A percentile compares a stretch with the other conserved stretches of the same genome.
Evolutionary conservation across 768 basidiomycete genomes (phyloP).

Genomic region (Lactarius akahatsu): DNA sequence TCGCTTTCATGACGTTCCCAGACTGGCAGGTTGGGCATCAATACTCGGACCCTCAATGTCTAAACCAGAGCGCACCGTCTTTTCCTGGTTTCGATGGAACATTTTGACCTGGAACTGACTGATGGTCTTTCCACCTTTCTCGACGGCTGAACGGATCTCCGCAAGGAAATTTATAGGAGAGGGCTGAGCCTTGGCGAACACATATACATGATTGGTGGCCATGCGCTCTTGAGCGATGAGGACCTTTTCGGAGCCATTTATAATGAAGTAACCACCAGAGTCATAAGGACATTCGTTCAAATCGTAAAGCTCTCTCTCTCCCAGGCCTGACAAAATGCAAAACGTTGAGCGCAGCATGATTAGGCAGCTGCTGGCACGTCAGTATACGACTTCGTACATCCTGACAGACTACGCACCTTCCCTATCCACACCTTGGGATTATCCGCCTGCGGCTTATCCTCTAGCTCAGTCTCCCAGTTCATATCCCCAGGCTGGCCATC

Average conservation of each 20-base stretch:
- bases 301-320: slow-evolving; percentile 80
- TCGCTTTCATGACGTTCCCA: slow-evolving; percentile 94
- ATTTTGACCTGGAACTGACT: slow-evolving; percentile 98
- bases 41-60: slow-evolving; percentile 15
- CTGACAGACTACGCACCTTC: slow-evolving; percentile 55
- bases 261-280: slow-evolving; percentile 98
- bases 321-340: slow-evolving; percentile 82
- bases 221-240: slow-evolving; percentile 99
- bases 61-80: slow-evolving; percentile 58
- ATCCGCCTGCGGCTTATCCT: slow-evolving; percentile 54
- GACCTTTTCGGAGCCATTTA: slow-evolving; percentile 99
- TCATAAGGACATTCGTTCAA: slow-evolving; percentile 98
- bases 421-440: slow-evolving; percentile 91
- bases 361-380: slow-evolving; percentile 69
- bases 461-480: slow-evolving; percentile 73
- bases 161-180: slow-evolving; percentile 95
- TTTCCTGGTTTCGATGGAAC: slow-evolving; percentile 87
- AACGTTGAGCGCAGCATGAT: slow-evolving; percentile 97
- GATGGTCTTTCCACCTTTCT: slow-evolving; percentile 97
- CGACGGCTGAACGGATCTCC: slow-evolving; percentile 95
- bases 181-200: slow-evolving; percentile 96
- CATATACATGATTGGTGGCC: slow-evolving; percentile 99
- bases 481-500: slow-evolving; percentile 79
- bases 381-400: not conserved
- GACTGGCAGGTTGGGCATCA: slow-evolving; percentile 44